Base-by-base conservation (phyloP, 2,329 filamentous ascomycete genomes). In the Cordyceps farinosa region DNA sequence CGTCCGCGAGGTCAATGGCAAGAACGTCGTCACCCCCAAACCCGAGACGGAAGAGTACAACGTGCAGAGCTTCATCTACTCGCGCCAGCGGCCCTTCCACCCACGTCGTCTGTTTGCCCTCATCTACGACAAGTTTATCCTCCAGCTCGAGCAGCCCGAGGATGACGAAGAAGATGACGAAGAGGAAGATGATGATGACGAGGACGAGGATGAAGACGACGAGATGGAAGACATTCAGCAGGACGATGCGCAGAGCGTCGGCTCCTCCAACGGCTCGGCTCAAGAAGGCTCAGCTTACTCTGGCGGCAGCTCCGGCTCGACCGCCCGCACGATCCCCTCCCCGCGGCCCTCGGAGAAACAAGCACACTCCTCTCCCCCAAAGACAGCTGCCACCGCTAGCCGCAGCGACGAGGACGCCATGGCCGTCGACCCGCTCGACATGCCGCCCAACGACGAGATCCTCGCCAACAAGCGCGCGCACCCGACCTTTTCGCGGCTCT, bases 1-100 rank as follows among this genome's bases (percentile, higher is more conserved):
- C 0, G 73, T 86, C 5, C 80, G 84, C 34, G 82, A 87, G 69
- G 76, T 80, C 42, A 80, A 80, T 52, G 79, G 78, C 0, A 73
- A 74, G 17, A 84, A 84, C 32, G 80, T 82, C 2, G 71, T 88
- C 56, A 86, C 85, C 0, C 87, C 87, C 0, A 90, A 85, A 70
- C 89, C 88, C 0, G 88, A 91, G 75, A 90, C 87, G 0, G 80
- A 90, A 61, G 88, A 90, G 78, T 90, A 90, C 69, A 87, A 87
- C 8, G 87, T 91, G 11, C 82, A 85, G 42, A 91, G 85, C 70
- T 90, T 90, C 67, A 85, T 91, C 13, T 91, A 91, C 71, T 78
- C 80, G 1, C 82, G 85, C 0, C 78, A 84, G 8, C 77, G 83
- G 0, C 86, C 86, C 0, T 83, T 84, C 61, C 79, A 84, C 47